Evolutionary conservation across 352 stramenopile species (phyloP), one percentile per base, ranked within the genome.

Genomic region (Phytophthora fragariaefolia): DNA sequence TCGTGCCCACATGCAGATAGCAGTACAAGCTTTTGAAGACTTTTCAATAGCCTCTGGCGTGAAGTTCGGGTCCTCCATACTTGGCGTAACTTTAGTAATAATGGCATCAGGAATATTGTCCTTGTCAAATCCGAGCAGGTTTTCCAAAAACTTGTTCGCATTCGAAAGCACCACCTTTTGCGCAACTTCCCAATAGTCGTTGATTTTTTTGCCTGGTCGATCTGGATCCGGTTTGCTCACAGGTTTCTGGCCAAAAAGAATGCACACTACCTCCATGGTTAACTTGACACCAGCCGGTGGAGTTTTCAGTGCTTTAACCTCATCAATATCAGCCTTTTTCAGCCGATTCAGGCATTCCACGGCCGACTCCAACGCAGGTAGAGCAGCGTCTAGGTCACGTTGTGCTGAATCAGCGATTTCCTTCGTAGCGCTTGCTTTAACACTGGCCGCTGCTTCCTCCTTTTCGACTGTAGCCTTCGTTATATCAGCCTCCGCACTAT

Each of bases 1-100:
- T 3, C 92, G 86, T 20, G 96, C 89, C 92, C 92, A 98, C 90
- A 96, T 97, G 61, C 92, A 98, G 34, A 98, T 96, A 15, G 90
- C 92, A 7, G 87, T 96, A 66, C 90, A 97, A 7, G 92, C 92
- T 58, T 96, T 97, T 1, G 90, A 97, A 3, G 92, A 95, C 51
- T 97, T 97, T 24, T 97, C 89, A 56, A 98, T 97, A n/a, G 83
- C 79, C 26, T 96, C 89, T 0, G 92, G 91, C 4, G 88, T 97
- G 57, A 97, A 97, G 54, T 96, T 96, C 1, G 88, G 88, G 58
- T 97, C 90, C 50, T 95, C 85, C 78, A 97, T 96, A 67, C 93
- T 97, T 0, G 89, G 83, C 0, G 75, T 57, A 2, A 94, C 84
- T 58, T 93, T 96, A 8, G 74, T 55, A 36, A 97, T 91, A 57